Evolutionary conservation across 768 basidiomycete species (phyloP), one percentile per base, ranked within the genome.

Genomic region (Floccularia luteovirens): DNA sequence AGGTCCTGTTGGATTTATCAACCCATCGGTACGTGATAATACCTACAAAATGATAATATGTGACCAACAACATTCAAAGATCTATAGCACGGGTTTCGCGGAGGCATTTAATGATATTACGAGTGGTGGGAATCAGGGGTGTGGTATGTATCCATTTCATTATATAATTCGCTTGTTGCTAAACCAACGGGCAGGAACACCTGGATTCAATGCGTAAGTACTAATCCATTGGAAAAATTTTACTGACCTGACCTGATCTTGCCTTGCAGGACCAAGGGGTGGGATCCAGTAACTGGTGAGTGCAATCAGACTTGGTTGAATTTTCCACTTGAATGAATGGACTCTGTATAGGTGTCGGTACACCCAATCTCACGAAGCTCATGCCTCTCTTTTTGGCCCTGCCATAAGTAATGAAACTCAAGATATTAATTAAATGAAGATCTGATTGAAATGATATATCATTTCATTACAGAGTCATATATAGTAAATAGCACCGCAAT

Each of bases 1-100:
- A 51, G 36, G 47, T 0, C 54, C 74, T 0, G 60, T 77, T 22
- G 75, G 72, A 2, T 74, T 72, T 47, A 61, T 74, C 21, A 74
- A 74, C 38, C 72, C 70, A 27, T 42, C 52, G n/a, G 69, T 71
- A 36, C 1, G 63, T 41, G 17, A 11, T 27, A 2, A 43, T 16
- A 19, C 16, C 2, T 14, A 5, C 14, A 27, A 2, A 21, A 28
- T 33, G 5, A 14, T 21, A 10, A 8, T 21, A 3, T 24, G n/a
- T 33, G 10, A 20, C 2, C 20, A 45, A 39, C 39, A 33, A 43
- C 13, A 47, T 40, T 41, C 40, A 43, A 32, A 61, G 65, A 66
- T 69, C 7, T 69, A 70, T 46, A 63, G 62, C 1, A 35, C 48
- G 0, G 13, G 39, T 2, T 66, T 66, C 42, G 48, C 42, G n/a